Evolutionary conservation across 73 alveolate genomes (phyloP), one percentile per base, ranked within the genome.

Genomic region (Stentor coeruleus): DNA sequence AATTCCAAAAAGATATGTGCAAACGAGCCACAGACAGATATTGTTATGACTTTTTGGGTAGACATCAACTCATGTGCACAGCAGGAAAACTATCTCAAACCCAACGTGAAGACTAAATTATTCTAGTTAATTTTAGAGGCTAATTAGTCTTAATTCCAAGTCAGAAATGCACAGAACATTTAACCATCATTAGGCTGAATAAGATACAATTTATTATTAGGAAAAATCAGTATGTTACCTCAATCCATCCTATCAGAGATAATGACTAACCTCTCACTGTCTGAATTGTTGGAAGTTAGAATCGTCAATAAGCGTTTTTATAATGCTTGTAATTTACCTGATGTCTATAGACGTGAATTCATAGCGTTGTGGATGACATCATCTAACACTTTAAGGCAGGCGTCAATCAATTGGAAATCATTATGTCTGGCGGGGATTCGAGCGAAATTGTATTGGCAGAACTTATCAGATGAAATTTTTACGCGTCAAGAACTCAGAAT

Each of bases 1-100:
- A 75, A 37, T 75, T 75, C 83, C 83, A 75, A 35, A 75, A 75
- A 2, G 83, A 75, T 66, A 20, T 14, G 14, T n/a, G 26, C 14
- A 75, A 75, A 35, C n/a, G 77, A 20, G 83, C 83, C 1, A 11
- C 39, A 66, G 15, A 14, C 20, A 31, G 83, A 36, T 75, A 75
- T 75, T 75, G 39, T 38, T 75, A 75, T 33, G 83, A 75, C 72
- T 75, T 30, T 35, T 20, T 75, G 36, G 83, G 83, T 37, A 31
- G 72, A 36, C 83, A 75, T 40, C 83, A 75, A 38, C 6, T 39
- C 83, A 15, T 75, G 77, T 75, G 83, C 72, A 75, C 83, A 20
- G 72, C 58, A 26, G 59, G 31, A n/a, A 75, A 75, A 35, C 83
- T 75, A 6, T 75, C 83, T n/a, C 39, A 33, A 37, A n/a, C 37